phyloP scores from a whole-genome alignment of 495 filamentous ascomycete genomes.

The Podospora pseudoanserina region DNA sequence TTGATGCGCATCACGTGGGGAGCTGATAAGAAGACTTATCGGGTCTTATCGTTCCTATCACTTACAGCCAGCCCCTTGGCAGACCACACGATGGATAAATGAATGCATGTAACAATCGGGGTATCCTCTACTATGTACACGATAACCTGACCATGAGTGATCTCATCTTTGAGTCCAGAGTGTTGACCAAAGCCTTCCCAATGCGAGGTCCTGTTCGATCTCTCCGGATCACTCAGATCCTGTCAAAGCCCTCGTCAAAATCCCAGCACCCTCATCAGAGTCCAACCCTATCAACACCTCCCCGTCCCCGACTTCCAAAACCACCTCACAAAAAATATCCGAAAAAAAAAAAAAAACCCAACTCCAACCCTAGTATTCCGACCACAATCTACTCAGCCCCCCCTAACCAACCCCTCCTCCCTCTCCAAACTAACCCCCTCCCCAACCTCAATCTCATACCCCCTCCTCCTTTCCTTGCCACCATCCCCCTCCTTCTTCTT shows the following conservation, averaged over 20 bases:
- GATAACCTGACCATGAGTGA: not conserved
- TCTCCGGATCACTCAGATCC: too few species aligned
- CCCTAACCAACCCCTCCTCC: conserved; percentile 33
- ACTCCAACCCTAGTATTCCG: not conserved
- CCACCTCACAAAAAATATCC: not conserved
- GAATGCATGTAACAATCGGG: not conserved
- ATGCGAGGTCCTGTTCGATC: not conserved
- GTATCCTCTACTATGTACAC: not conserved
- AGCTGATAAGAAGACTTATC: conserved; percentile 15
- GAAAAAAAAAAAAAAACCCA: not conserved
- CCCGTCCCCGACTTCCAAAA: not conserved
- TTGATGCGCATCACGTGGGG: conserved; percentile 25
- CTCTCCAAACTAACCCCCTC: conserved; percentile 37
- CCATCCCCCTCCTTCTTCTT: conserved; percentile 28
- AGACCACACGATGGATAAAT: not conserved
- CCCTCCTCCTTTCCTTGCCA: conserved; percentile 2
- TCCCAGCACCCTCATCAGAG: not conserved
- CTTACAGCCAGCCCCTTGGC: not conserved
- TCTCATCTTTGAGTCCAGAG: not conserved
- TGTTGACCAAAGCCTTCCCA: not conserved
- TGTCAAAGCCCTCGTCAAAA: too few species aligned
- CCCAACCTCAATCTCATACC: conserved; percentile 8
- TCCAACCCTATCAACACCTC: not conserved
- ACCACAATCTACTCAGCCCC: conserved; percentile 15
- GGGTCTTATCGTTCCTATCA: conserved; percentile 17